These are phyloP conservation scores for Ascochyta koolunga DNA, from an alignment of 2,329 filamentous ascomycete genomes.

Conservation along the genomic window DNA sequence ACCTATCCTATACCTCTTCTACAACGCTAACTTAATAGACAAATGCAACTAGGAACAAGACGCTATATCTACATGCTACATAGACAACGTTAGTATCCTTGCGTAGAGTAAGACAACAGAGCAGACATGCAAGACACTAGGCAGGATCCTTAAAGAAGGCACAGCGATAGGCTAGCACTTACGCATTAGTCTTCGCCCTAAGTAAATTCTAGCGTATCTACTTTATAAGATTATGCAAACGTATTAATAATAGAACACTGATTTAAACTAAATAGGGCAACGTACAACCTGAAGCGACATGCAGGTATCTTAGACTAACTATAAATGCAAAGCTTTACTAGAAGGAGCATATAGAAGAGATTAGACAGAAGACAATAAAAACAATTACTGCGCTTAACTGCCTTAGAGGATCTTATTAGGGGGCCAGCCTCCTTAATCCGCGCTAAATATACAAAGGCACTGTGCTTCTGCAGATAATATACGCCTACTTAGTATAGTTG, in stretches of 20 bases:
- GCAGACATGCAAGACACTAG: background rate
- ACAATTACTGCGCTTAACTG: conserved; percentile 11
- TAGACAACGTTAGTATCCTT: background rate
- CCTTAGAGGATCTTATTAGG: conserved; percentile 23
- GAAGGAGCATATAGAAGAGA: background rate
- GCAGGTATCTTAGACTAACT: conserved; percentile 5
- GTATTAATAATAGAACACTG: background rate
- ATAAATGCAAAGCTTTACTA: background rate
- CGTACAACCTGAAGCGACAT: conserved; percentile 1
- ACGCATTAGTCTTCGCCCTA: background rate
- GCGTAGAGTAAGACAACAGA: background rate
- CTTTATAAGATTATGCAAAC: background rate
- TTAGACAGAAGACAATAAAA: background rate
- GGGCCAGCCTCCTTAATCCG: conserved; percentile 22
- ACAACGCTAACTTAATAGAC: conserved; percentile 38
- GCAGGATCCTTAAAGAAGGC: background rate
- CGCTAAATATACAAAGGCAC: conserved; percentile 36
- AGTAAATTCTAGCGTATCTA: background rate
- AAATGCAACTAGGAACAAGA: background rate
- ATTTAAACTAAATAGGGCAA: background rate
- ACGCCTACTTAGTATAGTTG: conserved; percentile 29
- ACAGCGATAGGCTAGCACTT: background rate
- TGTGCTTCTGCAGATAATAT: conserved; percentile 37
- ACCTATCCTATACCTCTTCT: conserved; percentile 43
- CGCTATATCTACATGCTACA: background rate